These are phyloP conservation scores for Penicillium malachiteum DNA, from an alignment of 495 filamentous ascomycete species.

Conservation along the genomic window DNA sequence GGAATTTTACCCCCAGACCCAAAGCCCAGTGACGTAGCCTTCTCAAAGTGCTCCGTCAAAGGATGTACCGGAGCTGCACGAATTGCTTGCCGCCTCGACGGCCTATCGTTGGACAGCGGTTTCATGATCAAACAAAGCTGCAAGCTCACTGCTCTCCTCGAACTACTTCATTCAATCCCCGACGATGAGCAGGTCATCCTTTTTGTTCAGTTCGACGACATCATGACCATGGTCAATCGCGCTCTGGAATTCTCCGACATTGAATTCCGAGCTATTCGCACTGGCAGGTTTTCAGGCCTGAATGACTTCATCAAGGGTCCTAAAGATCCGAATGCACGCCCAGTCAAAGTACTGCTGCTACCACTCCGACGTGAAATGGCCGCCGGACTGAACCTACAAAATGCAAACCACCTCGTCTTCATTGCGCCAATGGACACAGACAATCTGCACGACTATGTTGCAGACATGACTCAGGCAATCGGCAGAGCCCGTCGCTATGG, in stretches of 20 bases:
- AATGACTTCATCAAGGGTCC: conserved; percentile 7
- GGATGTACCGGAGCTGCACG: conserved; percentile 31
- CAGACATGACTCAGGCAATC: conserved; percentile 66
- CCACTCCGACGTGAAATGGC: conserved; percentile 62
- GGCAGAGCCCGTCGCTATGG: conserved; percentile 67
- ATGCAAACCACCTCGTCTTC: conserved; percentile 78
- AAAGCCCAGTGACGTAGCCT: too few relatives aligned
- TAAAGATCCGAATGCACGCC: not conserved
- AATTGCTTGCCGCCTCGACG: not conserved
- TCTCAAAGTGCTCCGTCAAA: not conserved
- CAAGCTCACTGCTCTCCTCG: conserved; percentile 49
- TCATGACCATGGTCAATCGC: conserved; percentile 34
- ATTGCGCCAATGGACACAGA: conserved; percentile 57
- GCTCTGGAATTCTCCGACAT: conserved; percentile 34
- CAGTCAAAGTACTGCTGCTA: conserved; percentile 59
- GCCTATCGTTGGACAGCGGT: not conserved
- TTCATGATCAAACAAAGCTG: conserved; percentile 28
- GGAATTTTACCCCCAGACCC: too few relatives aligned
- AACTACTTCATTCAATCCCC: conserved; percentile 42
- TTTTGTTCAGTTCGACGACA: conserved; percentile 51
- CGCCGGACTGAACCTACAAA: conserved; percentile 72
- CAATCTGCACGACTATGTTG: conserved; percentile 57
- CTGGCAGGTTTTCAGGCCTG: not conserved
- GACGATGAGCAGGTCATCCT: conserved; percentile 48
- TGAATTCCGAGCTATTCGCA: conserved; percentile 16